phyloP scores from a whole-genome alignment of 345 rosid genomes.

The Geranium brycei region DNA sequence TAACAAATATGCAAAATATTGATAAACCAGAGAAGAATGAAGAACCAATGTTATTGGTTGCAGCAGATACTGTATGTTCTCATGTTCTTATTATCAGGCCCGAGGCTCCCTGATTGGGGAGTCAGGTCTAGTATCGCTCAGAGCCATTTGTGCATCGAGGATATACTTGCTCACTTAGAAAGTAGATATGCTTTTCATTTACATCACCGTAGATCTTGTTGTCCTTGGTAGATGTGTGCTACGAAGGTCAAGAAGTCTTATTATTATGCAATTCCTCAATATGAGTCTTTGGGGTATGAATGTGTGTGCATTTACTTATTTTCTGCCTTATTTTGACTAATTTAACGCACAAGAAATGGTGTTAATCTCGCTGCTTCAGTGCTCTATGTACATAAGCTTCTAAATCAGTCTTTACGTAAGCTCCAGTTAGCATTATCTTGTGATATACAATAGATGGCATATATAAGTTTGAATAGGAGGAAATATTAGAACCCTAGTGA shows the following conservation, averaged over 20 bases:
- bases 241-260: neutral
- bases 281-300: no score
- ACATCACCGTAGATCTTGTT: neutral
- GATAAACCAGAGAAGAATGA: conserved; percentile 22
- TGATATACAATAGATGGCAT: no score
- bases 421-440: no score
- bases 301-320: no score
- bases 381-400: no score
- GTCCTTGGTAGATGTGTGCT: neutral
- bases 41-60: conserved; percentile 33
- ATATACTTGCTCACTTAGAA: conserved; percentile 9
- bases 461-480: no score
- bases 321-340: no score
- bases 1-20: conserved; percentile 25
- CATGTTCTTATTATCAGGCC: conserved; percentile 7
- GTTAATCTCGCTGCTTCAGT: no score
- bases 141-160: conserved; percentile 33
- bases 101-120: neutral
- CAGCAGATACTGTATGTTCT: conserved; percentile 69
- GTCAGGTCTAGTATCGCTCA: conserved; percentile 13
- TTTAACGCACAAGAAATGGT: no score
- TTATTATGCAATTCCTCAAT: no score
- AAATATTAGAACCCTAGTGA: no score
- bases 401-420: no score
- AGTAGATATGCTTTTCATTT: neutral